phyloP scores from a whole-genome alignment of 768 basidiomycete genomes.

The Xanthoconium purpureum region DNA sequence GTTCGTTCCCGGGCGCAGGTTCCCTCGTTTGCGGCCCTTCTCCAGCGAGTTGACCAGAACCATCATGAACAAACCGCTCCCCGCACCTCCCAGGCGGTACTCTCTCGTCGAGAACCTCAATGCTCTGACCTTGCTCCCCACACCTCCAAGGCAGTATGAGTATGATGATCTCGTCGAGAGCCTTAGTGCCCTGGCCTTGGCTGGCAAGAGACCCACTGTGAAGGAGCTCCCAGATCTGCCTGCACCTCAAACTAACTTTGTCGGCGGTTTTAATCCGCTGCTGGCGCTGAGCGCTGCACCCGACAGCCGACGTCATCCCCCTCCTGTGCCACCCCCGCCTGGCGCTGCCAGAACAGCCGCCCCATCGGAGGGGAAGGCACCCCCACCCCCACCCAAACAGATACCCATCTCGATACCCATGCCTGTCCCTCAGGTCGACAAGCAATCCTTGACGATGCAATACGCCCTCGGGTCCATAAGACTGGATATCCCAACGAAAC shows the following conservation, averaged over 20 bases:
- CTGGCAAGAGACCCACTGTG: constrained; percentile 14
- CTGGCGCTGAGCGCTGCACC: constrained; percentile 6
- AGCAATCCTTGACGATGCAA: constrained; percentile 20
- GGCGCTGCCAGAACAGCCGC: constrained; percentile 4
- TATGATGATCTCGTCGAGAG: constrained; percentile 28
- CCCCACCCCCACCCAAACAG: neutral
- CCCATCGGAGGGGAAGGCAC: neutral
- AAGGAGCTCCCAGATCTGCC: constrained; percentile 17
- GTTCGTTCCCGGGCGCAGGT: constrained; percentile 6
- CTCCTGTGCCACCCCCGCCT: neutral
- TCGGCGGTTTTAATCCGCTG: constrained; percentile 48
- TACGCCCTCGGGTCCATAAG: constrained; percentile 20
- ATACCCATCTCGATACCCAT: constrained; percentile 25
- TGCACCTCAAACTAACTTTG: constrained; percentile 29
- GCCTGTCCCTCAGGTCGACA: constrained; percentile 32
- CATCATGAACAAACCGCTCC: constrained; percentile 23
- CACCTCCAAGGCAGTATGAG: constrained; percentile 8
- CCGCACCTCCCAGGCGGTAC: constrained; percentile 11
- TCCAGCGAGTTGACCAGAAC: neutral
- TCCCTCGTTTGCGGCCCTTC: constrained; percentile 11
- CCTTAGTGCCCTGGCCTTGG: constrained; percentile 35
- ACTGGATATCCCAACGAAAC: constrained; percentile 8
- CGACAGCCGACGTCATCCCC: constrained; percentile 9
- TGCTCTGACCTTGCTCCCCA: constrained; percentile 29
- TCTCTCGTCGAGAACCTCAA: constrained; percentile 35